Evolutionary conservation across 2,329 filamentous ascomycete species (phyloP), one percentile per base, ranked within the genome.

Genomic region (Fusarium chaquense): DNA sequence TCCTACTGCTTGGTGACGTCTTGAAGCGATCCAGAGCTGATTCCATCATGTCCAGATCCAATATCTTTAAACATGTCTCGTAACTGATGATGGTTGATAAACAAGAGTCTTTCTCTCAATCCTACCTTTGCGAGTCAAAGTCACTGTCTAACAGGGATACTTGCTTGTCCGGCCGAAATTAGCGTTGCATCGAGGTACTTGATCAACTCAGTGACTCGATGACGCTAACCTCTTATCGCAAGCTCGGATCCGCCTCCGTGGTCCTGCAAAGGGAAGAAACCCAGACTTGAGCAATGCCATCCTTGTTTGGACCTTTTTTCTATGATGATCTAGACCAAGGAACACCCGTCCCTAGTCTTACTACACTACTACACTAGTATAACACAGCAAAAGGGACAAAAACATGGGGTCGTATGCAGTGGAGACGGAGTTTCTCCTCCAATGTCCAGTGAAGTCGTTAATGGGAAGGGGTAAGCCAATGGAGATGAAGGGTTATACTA

Each of bases 241-340:
- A 44, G 36, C 30, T 56, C 60, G 60, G 58, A 22, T 63, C 58
- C 60, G 58, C 26, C 60, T 63, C 60, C 60, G 60, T 63, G 49
- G 49, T 49, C 36, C 58, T 56, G 15, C 36, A 47, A 63, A 63
- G n/a, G 60, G 58, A 63, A 63, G 8, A 63, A 3, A 33, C 28
- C 32, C 22, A 22, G 33, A 50, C 12, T 7, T 32, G 44, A 32
- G n/a, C 18, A 20, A 38, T 9, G 6, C 9, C 22, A 62, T 28
- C 58, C 58, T 32, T 56, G 60, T 28, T 63, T 38, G 30, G 41
- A 12, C 26, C 62, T 49, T 36, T 62, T 62, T 30, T 18, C 35
- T 47, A 18, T 58, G 41, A 47, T 43, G 49, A 63, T 57, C 60
- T 63, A 56, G 60, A 57, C 52, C 35, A 22, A 62, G 49, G 49